A percentile compares a stretch with the other conserved stretches of the same genome.
These are phyloP conservation scores for Parathielavia appendiculata DNA, from an alignment of 495 filamentous ascomycete species.

Conservation along the genomic window DNA sequence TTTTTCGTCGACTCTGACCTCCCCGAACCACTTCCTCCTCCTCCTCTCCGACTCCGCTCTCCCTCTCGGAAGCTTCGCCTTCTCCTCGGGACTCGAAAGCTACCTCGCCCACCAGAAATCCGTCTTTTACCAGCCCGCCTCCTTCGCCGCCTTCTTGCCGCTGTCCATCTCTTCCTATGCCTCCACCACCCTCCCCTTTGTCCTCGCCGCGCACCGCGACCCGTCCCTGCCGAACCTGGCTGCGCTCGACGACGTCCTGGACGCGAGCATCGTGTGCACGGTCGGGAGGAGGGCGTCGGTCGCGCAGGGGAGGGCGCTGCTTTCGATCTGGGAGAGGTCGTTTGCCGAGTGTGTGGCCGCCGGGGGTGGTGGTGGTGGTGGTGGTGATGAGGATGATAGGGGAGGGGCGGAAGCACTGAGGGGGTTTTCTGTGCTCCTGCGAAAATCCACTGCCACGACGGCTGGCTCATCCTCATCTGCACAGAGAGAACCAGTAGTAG, in stretches of 20 bases:
- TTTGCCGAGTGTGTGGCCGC: constrained; percentile 37
- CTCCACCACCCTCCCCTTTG: constrained; percentile 76
- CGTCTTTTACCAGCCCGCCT: constrained; percentile 28
- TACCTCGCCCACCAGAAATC: constrained; percentile 73
- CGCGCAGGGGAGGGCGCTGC: constrained; percentile 77
- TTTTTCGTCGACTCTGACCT: constrained; percentile 13
- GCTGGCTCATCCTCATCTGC: constrained; percentile 1
- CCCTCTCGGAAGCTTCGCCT: constrained; percentile 93
- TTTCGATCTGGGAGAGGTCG: constrained; percentile 84
- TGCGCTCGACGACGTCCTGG: constrained; percentile 74
- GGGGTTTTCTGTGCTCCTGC: constrained; percentile 35
- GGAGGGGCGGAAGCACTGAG: neutral
- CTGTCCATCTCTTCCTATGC: constrained; percentile 74
- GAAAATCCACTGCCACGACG: constrained; percentile 6
- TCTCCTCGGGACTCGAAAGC: constrained; percentile 89
- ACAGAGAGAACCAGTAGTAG: neutral
- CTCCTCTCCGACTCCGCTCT: constrained; percentile 94
- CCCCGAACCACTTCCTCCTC: constrained; percentile 67
- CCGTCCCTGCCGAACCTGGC: constrained; percentile 47
- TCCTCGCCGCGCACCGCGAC: constrained; percentile 65
- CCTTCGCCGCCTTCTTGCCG: constrained; percentile 70
- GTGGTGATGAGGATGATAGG: neutral
- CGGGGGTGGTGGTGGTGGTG: neutral
- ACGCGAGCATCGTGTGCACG: constrained; percentile 79
- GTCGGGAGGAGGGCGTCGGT: constrained; percentile 81